A percentile compares a stretch with the other conserved stretches of the same genome.
Evolutionary conservation across 163 green algal species (phyloP).

Genomic region (Prototheca stagnorum): DNA sequence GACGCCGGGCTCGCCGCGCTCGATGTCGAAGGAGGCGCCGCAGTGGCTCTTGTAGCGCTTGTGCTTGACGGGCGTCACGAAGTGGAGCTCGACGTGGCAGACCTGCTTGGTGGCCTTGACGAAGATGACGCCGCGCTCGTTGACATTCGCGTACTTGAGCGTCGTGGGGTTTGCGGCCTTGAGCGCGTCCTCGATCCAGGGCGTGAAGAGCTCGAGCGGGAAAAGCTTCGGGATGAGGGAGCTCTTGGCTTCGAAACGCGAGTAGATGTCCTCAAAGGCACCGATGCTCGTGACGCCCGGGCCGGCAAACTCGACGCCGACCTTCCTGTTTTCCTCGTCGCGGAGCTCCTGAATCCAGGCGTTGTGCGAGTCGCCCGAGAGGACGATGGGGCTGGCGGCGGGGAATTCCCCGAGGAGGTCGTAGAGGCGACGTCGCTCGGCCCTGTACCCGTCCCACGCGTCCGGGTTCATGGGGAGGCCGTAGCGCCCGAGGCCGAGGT

Average conservation of each 20-base stretch:
- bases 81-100: conserved; percentile 17
- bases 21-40: background rate
- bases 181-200: conserved; percentile 13
- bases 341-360: conserved; percentile 15
- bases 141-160: conserved; percentile 10
- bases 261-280: conserved; percentile 17
- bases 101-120: conserved; percentile 3
- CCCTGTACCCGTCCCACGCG: conserved; percentile 8
- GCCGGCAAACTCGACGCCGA: conserved; percentile 22
- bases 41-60: conserved; percentile 4
- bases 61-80: conserved; percentile 4
- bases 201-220: conserved; percentile 14
- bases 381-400: conserved; percentile 16
- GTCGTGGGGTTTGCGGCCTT: conserved; percentile 12
- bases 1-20: background rate
- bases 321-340: conserved; percentile 1
- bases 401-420: too few species aligned
- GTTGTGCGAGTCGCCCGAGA: conserved; percentile 24
- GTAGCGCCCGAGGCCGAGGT: conserved; percentile 10
- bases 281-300: conserved; percentile 15
- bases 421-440: conserved; percentile 9
- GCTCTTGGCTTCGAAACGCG: conserved; percentile 5
- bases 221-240: conserved; percentile 7
- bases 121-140: conserved; percentile 11
- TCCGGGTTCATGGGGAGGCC: conserved; percentile 15